Evolutionary conservation across 164 flowering plant species (phyloP).

Genomic region (Echeveria elegans): DNA sequence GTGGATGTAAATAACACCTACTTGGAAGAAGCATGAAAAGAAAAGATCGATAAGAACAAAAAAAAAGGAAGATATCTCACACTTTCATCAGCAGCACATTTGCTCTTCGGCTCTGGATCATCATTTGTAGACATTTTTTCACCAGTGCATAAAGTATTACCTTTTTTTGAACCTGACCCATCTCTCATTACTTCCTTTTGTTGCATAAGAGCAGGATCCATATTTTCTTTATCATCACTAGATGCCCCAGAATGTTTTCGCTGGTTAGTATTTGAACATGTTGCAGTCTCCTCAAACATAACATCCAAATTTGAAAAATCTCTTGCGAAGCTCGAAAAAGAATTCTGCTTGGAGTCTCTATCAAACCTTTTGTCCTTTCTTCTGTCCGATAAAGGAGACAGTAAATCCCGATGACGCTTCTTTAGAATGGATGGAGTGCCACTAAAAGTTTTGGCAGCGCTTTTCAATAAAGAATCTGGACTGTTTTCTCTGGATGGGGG

Average conservation of each 20-base stretch:
- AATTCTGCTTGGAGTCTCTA: slow-evolving; percentile 22
- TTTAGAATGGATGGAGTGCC: slow-evolving; percentile 81
- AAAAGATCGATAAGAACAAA: background rate
- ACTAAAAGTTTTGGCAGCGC: slow-evolving; percentile 78
- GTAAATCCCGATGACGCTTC: slow-evolving; percentile 72
- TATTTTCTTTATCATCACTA: slow-evolving; percentile 29
- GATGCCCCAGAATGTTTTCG: slow-evolving; percentile 8
- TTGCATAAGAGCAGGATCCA: slow-evolving; percentile 9
- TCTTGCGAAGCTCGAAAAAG: slow-evolving; percentile 29
- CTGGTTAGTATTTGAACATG: slow-evolving; percentile 15
- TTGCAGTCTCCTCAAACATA: slow-evolving; percentile 27
- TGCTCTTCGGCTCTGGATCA: background rate
- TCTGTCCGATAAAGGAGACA: slow-evolving; percentile 74
- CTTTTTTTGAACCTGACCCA: background rate
- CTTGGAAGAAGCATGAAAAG: background rate
- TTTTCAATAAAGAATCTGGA: slow-evolving; percentile 66
- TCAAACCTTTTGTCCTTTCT: slow-evolving; percentile 62
- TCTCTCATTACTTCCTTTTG: slow-evolving; percentile 14
- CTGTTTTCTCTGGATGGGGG: slow-evolving; percentile 63
- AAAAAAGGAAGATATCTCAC: slow-evolving; percentile 15
- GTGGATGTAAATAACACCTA: background rate
- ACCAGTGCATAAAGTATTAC: background rate
- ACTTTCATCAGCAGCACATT: slow-evolving; percentile 12
- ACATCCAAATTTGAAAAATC: slow-evolving; percentile 48
- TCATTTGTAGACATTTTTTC: background rate